Percentiles rank a stretch among this genome's conserved stretches.
These are phyloP conservation scores for Thalassiosira hispida DNA, from an alignment of 352 stramenopile species.

Conservation along the genomic window DNA sequence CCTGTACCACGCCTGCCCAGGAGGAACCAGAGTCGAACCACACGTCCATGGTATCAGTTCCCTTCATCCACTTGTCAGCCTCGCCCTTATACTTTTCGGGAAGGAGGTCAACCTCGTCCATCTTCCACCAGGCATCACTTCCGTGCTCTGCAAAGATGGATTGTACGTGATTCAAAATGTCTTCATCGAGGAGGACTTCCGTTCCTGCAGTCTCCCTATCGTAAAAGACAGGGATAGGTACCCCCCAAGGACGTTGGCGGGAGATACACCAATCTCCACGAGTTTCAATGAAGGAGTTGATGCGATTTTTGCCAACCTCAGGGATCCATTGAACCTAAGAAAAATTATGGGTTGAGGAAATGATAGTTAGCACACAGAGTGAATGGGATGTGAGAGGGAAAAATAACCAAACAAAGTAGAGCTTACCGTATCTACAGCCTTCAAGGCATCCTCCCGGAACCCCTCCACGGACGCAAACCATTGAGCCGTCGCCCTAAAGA, in stretches of 20 bases:
- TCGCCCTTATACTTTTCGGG: constrained; percentile 84
- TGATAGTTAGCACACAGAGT: constrained; percentile 16
- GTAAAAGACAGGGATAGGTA: constrained; percentile 99
- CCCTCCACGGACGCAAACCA: constrained; percentile 97
- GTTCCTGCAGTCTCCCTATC: constrained; percentile 86
- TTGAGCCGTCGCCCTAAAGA: constrained; percentile 97
- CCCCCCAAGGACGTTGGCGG: constrained; percentile 95
- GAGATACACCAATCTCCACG: constrained; percentile 99
- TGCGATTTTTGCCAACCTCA: constrained; percentile 83
- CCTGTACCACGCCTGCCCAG: constrained; percentile 87
- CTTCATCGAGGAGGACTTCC: constrained; percentile 91
- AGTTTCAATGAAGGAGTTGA: constrained; percentile 83
- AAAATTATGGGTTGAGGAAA: constrained; percentile 19
- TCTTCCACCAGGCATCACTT: constrained; percentile 95
- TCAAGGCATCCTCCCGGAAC: constrained; percentile 89
- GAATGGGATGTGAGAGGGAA: neutral
- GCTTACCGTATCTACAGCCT: constrained; percentile 85
- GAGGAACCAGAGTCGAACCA: constrained; percentile 97
- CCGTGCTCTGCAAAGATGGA: constrained; percentile 88
- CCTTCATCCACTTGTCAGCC: constrained; percentile 92
- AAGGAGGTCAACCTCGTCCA: constrained; percentile 85
- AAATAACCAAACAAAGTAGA: neutral
- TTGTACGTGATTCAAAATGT: constrained; percentile 90
- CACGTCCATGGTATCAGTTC: constrained; percentile 98
- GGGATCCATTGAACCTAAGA: constrained; percentile 92